These are phyloP conservation scores for Chaetomium sp. DNA, from an alignment of 2,329 filamentous ascomycete species.

Conservation along the genomic window DNA sequence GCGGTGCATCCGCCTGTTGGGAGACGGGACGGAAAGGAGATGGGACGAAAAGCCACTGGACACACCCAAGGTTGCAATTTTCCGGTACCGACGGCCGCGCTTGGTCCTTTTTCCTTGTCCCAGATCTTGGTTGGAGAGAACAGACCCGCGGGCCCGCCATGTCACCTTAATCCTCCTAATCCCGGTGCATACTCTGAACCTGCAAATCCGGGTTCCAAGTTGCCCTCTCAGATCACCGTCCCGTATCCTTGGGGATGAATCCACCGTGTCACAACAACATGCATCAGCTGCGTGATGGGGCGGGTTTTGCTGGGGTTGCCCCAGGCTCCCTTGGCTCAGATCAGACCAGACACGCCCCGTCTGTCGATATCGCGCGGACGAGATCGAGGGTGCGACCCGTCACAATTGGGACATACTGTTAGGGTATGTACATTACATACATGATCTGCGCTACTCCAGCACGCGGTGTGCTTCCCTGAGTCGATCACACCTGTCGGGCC, in stretches of 20 bases:
- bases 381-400: not conserved
- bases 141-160: not conserved
- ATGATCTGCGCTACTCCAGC: not conserved
- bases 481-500: slow-evolving; percentile 12
- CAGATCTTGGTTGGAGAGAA: slow-evolving; percentile 11
- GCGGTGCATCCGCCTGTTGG: not conserved
- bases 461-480: slow-evolving; percentile 8
- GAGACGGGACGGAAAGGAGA: slow-evolving; percentile 13
- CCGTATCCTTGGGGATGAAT: not conserved
- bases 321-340: not conserved
- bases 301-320: no score
- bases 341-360: not conserved
- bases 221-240: not conserved
- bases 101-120: slow-evolving; percentile 9
- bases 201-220: slow-evolving; percentile 13
- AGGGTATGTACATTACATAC: not conserved
- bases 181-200: not conserved
- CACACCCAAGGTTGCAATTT: not conserved
- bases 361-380: not conserved
- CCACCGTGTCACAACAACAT: slow-evolving; percentile 10
- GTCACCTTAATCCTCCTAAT: slow-evolving; percentile 11
- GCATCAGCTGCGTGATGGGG: not conserved
- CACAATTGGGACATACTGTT: not conserved
- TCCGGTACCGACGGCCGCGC: slow-evolving; percentile 20
- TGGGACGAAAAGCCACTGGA: slow-evolving; percentile 17